Conservation (phyloP, 192 early-diverging fungal genomes). For the Gryganskiella cystojenkinii region DNA sequence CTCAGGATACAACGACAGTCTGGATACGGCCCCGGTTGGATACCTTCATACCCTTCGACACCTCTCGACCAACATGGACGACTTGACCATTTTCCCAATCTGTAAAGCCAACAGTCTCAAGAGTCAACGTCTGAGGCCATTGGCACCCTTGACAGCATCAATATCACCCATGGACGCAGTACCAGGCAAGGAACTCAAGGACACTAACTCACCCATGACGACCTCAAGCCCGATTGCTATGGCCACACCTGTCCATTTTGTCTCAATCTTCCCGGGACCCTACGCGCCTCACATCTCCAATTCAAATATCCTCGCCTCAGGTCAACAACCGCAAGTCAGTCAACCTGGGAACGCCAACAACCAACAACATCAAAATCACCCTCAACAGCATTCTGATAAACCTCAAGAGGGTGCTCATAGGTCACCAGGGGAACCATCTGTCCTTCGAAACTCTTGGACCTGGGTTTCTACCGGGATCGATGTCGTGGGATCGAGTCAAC, state of each 20-base stretch:
- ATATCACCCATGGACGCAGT: not conserved
- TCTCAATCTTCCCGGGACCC: conserved; percentile 36
- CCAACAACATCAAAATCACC: not conserved
- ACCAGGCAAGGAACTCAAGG: too few relatives aligned
- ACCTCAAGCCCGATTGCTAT: not conserved
- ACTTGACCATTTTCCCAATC: conserved; percentile 33
- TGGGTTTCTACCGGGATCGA: conserved; percentile 32
- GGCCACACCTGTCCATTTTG: conserved; percentile 15
- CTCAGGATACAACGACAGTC: conserved; percentile 26
- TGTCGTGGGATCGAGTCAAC: conserved; percentile 34
- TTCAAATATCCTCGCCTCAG: conserved; percentile 11
- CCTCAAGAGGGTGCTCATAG: not conserved
- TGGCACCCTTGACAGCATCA: not conserved
- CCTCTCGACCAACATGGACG: conserved; percentile 24
- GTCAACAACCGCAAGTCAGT: not conserved
- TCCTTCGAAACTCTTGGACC: conserved; percentile 21
- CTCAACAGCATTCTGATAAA: not conserved
- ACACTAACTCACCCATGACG: not conserved
- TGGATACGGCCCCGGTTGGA: not conserved
- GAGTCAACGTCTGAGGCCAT: not conserved
- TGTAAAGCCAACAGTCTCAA: conserved; percentile 27
- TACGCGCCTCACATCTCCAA: conserved; percentile 32
- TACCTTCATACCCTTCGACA: conserved; percentile 14
- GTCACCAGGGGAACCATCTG: not conserved
- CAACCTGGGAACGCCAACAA: not conserved